These are phyloP conservation scores for Psophocarpus tetragonolobus DNA, from an alignment of 306 rosid genomes.

Conservation along the genomic window DNA sequence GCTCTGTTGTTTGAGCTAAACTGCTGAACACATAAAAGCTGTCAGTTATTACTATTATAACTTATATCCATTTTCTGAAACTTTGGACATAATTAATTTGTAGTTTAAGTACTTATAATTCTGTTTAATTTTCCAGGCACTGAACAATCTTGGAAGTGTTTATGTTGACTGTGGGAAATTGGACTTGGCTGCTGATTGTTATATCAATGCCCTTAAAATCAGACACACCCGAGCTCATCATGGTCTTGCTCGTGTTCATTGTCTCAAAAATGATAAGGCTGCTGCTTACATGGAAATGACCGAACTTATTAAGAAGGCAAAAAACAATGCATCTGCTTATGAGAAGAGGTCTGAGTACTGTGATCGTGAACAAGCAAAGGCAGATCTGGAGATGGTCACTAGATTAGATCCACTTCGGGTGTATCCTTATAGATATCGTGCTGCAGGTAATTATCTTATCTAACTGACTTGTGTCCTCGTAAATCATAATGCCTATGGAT, in stretches of 20 bases:
- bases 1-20: constrained; percentile 20
- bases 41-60: constrained; percentile 3
- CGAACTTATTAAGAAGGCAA: constrained; percentile 59
- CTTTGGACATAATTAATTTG: background rate
- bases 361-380: constrained; percentile 77
- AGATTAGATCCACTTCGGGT: constrained; percentile 87
- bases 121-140: constrained; percentile 64
- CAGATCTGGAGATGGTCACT: constrained; percentile 90
- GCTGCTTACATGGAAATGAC: constrained; percentile 90
- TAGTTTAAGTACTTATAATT: constrained; percentile 15
- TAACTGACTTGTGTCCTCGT: background rate
- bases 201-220: constrained; percentile 81
- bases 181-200: constrained; percentile 88
- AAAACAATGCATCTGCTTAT: constrained; percentile 73
- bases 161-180: constrained; percentile 68
- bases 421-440: constrained; percentile 94
- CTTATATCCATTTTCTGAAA: constrained; percentile 7
- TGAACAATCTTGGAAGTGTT: constrained; percentile 94
- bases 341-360: constrained; percentile 95
- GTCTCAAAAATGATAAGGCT: constrained; percentile 59
- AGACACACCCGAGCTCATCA: constrained; percentile 94
- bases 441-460: constrained; percentile 63
- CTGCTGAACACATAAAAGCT: background rate
- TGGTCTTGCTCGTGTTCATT: constrained; percentile 94
- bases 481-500: background rate